Evolutionary conservation across 2,329 filamentous ascomycete species (phyloP), one percentile per base, ranked within the genome.

Genomic region (Raffaelea albimanens): DNA sequence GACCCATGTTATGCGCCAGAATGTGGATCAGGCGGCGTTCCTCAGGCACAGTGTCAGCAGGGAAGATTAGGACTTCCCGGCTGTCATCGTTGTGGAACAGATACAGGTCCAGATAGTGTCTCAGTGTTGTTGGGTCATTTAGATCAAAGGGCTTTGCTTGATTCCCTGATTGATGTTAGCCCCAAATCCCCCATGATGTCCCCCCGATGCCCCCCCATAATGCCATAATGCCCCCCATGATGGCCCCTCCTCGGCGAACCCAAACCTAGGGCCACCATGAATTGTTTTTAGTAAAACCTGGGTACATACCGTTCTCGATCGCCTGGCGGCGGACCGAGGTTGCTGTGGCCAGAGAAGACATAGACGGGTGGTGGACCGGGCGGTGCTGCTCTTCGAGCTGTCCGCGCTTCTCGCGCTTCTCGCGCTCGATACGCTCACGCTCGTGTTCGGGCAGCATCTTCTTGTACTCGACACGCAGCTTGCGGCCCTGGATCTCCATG

Each of bases 361-460:
- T 82, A 13, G 91, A 96, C 45, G 83, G 80, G 65, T 96, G 90
- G 47, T 83, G 86, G 93, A 87, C 51, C 93, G 77, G 58, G 83
- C 80, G 82, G 66, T 98, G 93, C 66, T 98, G 93, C 67, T 98
- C 93, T 66, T 98, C 90, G 13, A 98, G 76, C 66, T 98, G 93
- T 43, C 93, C 93, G 45, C 93, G 83, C 57, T 93, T 86, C 69
- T 97, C 91, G 49, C 93, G 80, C 79, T 97, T 98, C 67, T 97
- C 93, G 5, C 93, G 80, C 66, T 98, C 93, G 56, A 98, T 97
- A 38, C 93, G 80, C 67, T 98, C 93, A 45, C 93, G 80, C 66
- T 97, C 93, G 29, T 90, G 87, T 55, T 94, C 80, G 1, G 93
- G 93, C 5, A 98, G 78, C 93, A 98, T 97, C 71, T 97, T 97